A percentile compares a stretch with the other conserved stretches of the same genome.
Evolutionary conservation across 495 filamentous ascomycete species (phyloP).

Genomic region (Aspergillus nanangensis): DNA sequence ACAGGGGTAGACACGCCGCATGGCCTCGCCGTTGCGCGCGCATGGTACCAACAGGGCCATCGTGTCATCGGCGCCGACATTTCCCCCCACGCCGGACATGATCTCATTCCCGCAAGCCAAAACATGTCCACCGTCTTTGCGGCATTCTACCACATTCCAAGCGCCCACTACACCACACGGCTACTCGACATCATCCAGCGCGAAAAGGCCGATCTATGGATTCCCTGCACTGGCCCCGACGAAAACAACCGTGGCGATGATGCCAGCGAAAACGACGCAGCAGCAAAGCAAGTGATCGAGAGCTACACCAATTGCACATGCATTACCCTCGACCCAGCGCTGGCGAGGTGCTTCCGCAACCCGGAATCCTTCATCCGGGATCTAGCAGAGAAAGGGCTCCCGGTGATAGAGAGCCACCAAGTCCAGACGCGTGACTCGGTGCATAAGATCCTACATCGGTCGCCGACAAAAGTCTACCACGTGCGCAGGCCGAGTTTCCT

Average conservation of each 20-base stretch:
- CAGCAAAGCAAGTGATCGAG: conserved; percentile 59
- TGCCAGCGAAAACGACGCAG: no score
- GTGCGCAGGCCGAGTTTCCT: conserved; percentile 55
- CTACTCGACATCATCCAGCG: conserved; percentile 53
- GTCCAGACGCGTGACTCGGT: conserved; percentile 54
- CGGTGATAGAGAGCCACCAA: conserved; percentile 53
- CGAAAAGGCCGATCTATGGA: conserved; percentile 68
- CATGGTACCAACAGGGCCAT: conserved; percentile 63
- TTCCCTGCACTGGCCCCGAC: conserved; percentile 63
- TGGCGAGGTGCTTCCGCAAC: conserved; percentile 49
- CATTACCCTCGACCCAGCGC: conserved; percentile 50
- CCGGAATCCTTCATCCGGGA: conserved; percentile 56
- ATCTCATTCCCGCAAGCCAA: conserved; percentile 27
- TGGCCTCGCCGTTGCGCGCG: conserved; percentile 61
- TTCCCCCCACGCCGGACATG: conserved; percentile 46
- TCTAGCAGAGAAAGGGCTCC: conserved; percentile 46
- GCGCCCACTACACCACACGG: conserved; percentile 39
- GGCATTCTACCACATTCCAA: conserved; percentile 50
- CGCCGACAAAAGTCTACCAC: conserved; percentile 49
- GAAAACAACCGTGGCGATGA: conserved; percentile 48
- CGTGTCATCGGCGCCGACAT: conserved; percentile 71
- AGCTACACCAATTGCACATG: conserved; percentile 52
- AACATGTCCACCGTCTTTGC: conserved; percentile 43
- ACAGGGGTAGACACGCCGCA: conserved; percentile 69
- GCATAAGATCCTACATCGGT: conserved; percentile 50